Base-by-base conservation (phyloP, 352 stramenopile genomes). In the Phytopythium cucurbitacearum region DNA sequence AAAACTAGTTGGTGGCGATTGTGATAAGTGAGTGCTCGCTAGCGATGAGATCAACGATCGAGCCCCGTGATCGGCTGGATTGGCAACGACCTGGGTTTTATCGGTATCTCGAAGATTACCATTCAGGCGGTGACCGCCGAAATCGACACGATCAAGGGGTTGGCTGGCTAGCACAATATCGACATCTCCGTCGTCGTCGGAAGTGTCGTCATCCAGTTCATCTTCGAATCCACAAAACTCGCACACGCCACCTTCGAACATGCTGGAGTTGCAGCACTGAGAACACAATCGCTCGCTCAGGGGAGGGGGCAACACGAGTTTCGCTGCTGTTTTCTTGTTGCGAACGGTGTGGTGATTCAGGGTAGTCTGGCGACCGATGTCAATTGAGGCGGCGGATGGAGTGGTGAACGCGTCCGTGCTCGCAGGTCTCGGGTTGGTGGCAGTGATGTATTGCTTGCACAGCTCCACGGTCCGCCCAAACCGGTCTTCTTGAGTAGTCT, bases 141-240 rank as follows among this genome's bases (percentile, higher is more conserved):
- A 4, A 11, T 28, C 7, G 21, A 39, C 0, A 34, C 15, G 35
- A 41, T 45, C 8, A 15, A 53, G 7, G 35, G 53, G 38, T 32
- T 32, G 41, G 33, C 13, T 37, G 40, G 34, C 37, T 42, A 32
- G 7, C 34, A 52, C n/a, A 54, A 41, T 32, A 16, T 42, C 40
- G 36, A 8, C 33, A 15, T 50, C 41, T 8, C 53, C 55, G 48
- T 34, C 53, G 32, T 67, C 46, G 32, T 60, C 48, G 3, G 55
- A 58, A 15, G 54, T 48, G 4, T 67, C 50, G 9, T 57, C 42
- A 15, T 60, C 53, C 16, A 46, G 39, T 1, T 56, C 53, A 41
- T 69, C 54, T 45, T 79, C 66, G 36, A 71, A 76, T 15, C 69
- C 69, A 42, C 69, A 79, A 65, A 72, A 79, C 42, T 73, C 67